Conservation (phyloP, 73 alveolate species). For the Blepharisma stoltei region DNA sequence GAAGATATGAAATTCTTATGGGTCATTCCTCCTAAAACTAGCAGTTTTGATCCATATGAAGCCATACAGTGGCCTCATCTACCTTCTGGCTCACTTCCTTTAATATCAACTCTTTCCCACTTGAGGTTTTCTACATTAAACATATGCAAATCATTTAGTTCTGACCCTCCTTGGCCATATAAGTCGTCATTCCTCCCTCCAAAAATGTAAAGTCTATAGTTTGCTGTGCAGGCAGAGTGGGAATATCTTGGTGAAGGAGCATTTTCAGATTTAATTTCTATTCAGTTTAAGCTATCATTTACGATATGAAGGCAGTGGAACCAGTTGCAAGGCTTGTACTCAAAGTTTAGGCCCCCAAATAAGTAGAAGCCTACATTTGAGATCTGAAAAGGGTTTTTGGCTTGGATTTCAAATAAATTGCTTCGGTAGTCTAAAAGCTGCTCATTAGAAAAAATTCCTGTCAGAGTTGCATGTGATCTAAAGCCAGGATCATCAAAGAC, state of each 20-base stretch:
- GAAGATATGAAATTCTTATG: constrained; percentile 5
- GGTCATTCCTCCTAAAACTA: constrained; percentile 23
- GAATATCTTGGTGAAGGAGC: constrained; percentile 57
- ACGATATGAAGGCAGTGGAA: background rate
- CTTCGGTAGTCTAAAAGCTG: background rate
- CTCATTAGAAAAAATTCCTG: constrained; percentile 18
- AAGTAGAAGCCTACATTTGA: background rate
- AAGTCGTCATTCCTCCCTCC: constrained; percentile 42
- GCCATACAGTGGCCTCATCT: constrained; percentile 33
- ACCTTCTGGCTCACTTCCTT: constrained; percentile 30
- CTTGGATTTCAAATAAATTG: background rate
- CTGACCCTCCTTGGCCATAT: constrained; percentile 10
- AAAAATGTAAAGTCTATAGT: constrained; percentile 1
- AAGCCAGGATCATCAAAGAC: constrained; percentile 7
- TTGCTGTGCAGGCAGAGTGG: constrained; percentile 50
- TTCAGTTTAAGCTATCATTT: background rate
- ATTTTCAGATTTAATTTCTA: constrained; percentile 26
- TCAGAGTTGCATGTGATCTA: constrained; percentile 15
- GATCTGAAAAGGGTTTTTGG: background rate
- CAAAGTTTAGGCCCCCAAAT: constrained; percentile 2
- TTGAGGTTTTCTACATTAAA: background rate
- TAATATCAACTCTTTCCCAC: constrained; percentile 14
- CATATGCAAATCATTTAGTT: constrained; percentile 25
- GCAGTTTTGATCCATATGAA: background rate
- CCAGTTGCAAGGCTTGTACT: background rate